Evolutionary conservation across 2,329 filamentous ascomycete genomes (phyloP).

Genomic region (Torrubiella hemipterigena): DNA sequence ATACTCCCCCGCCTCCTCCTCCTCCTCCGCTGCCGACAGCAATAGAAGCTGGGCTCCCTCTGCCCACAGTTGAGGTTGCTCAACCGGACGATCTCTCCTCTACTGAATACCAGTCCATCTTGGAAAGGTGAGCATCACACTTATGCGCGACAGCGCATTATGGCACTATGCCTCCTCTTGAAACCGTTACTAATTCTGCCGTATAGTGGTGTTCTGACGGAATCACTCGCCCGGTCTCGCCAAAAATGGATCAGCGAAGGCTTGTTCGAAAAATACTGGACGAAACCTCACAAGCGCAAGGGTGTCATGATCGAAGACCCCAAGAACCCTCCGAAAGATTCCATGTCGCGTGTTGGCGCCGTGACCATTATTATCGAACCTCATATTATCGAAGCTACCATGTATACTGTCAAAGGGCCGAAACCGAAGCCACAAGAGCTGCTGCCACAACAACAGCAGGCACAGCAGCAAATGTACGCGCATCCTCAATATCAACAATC

Average conservation of each 20-base stretch:
- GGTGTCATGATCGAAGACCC: conserved; percentile 50
- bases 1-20: conserved; percentile 16
- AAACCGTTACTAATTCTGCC: conserved; percentile 10
- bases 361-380: conserved; percentile 69
- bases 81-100: conserved; percentile 51
- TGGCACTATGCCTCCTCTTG: no score
- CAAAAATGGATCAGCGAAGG: conserved; percentile 61
- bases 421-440: conserved; percentile 30
- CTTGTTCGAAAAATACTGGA: conserved; percentile 68
- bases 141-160: no score
- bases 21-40: conserved; percentile 45
- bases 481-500: conserved; percentile 41
- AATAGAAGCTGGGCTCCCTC: conserved; percentile 51
- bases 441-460: conserved; percentile 18
- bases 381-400: conserved; percentile 64
- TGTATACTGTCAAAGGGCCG: conserved; percentile 59
- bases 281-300: conserved; percentile 58
- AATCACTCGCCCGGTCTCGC: conserved; percentile 62
- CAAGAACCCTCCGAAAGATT: conserved; percentile 57
- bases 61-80: conserved; percentile 57
- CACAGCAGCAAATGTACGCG: conserved; percentile 28
- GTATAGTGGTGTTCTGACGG: conserved; percentile 57
- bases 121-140: conserved; percentile 46
- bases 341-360: conserved; percentile 60
- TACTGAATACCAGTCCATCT: conserved; percentile 61